Conservation (phyloP, 345 rosid genomes). For the Combretum micranthum region DNA sequence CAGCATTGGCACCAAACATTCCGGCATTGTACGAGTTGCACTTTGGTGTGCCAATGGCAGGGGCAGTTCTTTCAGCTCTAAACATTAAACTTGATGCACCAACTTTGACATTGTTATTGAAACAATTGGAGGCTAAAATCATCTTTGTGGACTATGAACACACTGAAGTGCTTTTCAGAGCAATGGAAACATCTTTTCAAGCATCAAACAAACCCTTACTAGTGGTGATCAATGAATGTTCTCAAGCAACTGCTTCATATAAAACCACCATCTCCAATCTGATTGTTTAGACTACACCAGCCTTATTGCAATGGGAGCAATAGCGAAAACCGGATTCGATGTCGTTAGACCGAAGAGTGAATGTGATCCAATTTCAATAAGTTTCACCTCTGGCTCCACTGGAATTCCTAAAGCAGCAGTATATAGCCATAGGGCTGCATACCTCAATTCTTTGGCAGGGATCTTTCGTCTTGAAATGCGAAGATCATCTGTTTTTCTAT, state of each 20-base stretch:
- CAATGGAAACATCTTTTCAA: conserved; percentile 9
- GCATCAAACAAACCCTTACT: conserved; percentile 16
- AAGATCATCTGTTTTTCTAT: conserved; percentile 29
- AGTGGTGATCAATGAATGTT: conserved; percentile 22
- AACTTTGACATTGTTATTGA: conserved; percentile 19
- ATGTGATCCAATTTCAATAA: conserved; percentile 46
- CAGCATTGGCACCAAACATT: conserved; percentile 48
- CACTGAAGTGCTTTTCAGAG: conserved; percentile 12
- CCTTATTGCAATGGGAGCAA: conserved; percentile 20
- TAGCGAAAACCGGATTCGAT: conserved; percentile 13
- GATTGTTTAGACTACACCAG: conserved; percentile 18
- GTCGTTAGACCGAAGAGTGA: conserved; percentile 24
- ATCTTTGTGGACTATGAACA: conserved; percentile 38
- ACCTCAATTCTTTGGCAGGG: conserved; percentile 38
- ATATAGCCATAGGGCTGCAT: conserved; percentile 49
- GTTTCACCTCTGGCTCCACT: conserved; percentile 52
- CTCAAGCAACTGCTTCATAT: background rate
- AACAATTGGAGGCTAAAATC: conserved; percentile 25
- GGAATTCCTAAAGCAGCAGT: conserved; percentile 51
- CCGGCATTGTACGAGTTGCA: conserved; percentile 54
- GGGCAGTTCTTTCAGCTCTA: conserved; percentile 39
- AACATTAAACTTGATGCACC: conserved; percentile 28
- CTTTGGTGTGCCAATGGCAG: conserved; percentile 60
- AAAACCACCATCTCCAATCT: background rate
- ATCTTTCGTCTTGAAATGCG: conserved; percentile 25